Percentiles rank a stretch among this genome's conserved stretches.
phyloP scores from a whole-genome alignment of 352 stramenopile genomes.

The Thraustochytrium striatum region DNA sequence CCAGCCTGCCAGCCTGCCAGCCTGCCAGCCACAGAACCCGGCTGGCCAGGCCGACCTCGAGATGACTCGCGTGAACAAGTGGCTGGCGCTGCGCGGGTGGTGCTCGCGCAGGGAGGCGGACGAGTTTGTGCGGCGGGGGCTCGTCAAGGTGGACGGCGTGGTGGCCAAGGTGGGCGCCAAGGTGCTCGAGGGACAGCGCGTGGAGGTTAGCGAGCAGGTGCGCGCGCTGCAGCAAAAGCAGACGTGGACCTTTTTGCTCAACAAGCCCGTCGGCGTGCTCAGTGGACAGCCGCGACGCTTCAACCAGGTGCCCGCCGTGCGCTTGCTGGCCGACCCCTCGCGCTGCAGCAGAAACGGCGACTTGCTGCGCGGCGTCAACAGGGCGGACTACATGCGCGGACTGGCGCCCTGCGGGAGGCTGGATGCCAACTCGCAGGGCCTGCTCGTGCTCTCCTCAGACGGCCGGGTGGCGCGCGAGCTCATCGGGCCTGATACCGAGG shows the following conservation, averaged over 20 bases:
- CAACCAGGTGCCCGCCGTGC: slow-evolving; percentile 13
- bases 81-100: slow-evolving; percentile 1
- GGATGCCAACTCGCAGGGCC: slow-evolving; percentile 64
- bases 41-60: too few species aligned
- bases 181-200: neutral
- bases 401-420: slow-evolving; percentile 58
- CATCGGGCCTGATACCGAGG: slow-evolving; percentile 56
- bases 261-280: slow-evolving; percentile 12
- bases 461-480: slow-evolving; percentile 61
- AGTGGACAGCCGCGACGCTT: neutral
- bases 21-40: too few species aligned
- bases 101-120: slow-evolving; percentile 27
- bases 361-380: neutral
- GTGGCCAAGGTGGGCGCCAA: neutral
- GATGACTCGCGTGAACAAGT: neutral
- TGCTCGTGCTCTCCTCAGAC: slow-evolving; percentile 67
- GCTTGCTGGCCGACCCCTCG: neutral
- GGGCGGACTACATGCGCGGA: neutral
- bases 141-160: slow-evolving; percentile 19
- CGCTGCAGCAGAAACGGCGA: neutral
- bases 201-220: neutral
- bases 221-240: neutral
- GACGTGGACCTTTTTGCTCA: slow-evolving; percentile 1
- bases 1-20: too few species aligned
- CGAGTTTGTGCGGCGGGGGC: neutral